Conservation (phyloP, 805 yeast species). For the Wickerhamiella sorbophila region DNA sequence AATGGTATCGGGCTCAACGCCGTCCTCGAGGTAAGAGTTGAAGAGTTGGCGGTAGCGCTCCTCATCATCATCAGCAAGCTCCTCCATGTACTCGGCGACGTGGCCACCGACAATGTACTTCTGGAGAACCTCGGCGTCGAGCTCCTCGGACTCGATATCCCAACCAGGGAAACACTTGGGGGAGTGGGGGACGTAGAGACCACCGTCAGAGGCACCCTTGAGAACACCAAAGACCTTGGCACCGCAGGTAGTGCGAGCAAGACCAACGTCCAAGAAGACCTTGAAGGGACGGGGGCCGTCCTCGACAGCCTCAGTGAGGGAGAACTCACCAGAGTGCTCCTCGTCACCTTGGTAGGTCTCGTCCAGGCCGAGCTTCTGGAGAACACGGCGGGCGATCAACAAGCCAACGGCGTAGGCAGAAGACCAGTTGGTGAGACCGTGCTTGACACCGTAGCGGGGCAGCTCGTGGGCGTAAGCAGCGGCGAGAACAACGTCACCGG, state of each 20-base stretch:
- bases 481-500: conserved; percentile 90
- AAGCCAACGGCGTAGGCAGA: conserved; percentile 99
- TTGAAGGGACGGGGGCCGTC: conserved; percentile 99
- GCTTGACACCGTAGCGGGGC: conserved; percentile 92
- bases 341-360: conserved; percentile 98
- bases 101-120: conserved; percentile 99
- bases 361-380: conserved; percentile 94
- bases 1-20: conserved; percentile 88
- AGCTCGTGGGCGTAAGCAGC: conserved; percentile 99
- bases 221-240: conserved; percentile 98
- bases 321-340: conserved; percentile 98
- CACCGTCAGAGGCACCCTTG: conserved; percentile 99
- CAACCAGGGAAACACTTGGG: conserved; percentile 99
- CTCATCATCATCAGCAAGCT: conserved; percentile 99
- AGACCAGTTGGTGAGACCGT: conserved; percentile 99
- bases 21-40: conserved; percentile 94
- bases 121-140: conserved; percentile 94
- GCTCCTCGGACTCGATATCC: conserved; percentile 97
- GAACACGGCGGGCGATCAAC: conserved; percentile 96
- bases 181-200: conserved; percentile 97
- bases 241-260: conserved; percentile 99
- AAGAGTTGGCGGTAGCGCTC: conserved; percentile 94
- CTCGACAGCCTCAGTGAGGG: conserved; percentile 97
- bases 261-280: conserved; percentile 97
- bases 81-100: conserved; percentile 99